Conservation (phyloP, 768 basidiomycete genomes). For the Lepiota venenata region DNA sequence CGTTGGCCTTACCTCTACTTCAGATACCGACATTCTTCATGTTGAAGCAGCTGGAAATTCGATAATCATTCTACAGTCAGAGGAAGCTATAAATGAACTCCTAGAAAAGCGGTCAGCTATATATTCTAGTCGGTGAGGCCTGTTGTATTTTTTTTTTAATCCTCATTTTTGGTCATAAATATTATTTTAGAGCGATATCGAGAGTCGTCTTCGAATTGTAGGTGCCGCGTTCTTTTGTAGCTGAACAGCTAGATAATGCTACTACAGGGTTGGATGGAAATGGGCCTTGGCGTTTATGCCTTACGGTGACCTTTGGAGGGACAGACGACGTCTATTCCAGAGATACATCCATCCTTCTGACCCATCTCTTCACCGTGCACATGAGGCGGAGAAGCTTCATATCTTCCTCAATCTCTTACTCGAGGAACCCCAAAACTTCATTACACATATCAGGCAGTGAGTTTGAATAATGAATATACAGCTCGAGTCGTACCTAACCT, state of each 20-base stretch:
- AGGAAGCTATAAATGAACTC: conserved; percentile 32
- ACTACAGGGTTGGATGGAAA: neutral
- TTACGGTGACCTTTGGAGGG: neutral
- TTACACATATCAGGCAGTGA: no score
- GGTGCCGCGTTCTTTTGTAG: neutral
- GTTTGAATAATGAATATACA: neutral
- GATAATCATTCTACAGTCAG: conserved; percentile 28
- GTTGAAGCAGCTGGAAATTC: conserved; percentile 5
- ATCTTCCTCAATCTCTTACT: neutral
- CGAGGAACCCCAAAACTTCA: no score
- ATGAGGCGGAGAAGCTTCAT: neutral
- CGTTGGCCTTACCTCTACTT: neutral
- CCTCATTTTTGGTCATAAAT: conserved; percentile 6
- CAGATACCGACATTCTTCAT: conserved; percentile 6
- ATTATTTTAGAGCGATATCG: neutral
- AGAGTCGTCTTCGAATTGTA: conserved; percentile 7
- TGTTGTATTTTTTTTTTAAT: conserved; percentile 17
- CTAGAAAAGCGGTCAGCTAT: conserved; percentile 41
- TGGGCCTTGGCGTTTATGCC: neutral
- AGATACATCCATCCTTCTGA: neutral
- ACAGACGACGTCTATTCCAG: neutral
- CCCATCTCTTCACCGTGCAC: neutral
- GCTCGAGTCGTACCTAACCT: no score
- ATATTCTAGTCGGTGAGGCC: conserved; percentile 38
- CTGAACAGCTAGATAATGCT: no score